Conservation (phyloP, 139 green algal species). For the Nannochloris sp. region DNA sequence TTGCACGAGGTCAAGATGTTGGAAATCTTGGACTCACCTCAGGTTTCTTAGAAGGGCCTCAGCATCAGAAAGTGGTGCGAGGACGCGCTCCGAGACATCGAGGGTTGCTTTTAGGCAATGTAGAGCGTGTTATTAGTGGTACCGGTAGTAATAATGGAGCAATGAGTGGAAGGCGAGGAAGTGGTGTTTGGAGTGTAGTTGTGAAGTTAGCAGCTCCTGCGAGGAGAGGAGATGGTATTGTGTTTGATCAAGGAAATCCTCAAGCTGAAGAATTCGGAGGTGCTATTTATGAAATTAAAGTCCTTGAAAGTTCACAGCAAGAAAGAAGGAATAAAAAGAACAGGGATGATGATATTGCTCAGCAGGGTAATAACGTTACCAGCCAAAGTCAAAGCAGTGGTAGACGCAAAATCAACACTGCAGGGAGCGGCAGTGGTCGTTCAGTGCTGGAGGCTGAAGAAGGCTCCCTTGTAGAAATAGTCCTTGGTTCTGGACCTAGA, state of each 20-base stretch:
- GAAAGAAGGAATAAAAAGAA: not conserved
- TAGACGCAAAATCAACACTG: too few species aligned
- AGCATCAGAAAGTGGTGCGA: slow-evolving; percentile 69
- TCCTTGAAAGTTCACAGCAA: not conserved
- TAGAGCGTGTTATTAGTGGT: slow-evolving; percentile 9
- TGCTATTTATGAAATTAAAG: slow-evolving; percentile 28
- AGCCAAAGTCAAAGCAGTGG: not conserved
- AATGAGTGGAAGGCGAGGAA: not conserved
- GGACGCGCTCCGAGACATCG: slow-evolving; percentile 62
- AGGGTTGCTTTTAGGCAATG: slow-evolving; percentile 44
- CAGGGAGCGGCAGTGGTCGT: not conserved
- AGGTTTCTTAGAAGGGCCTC: slow-evolving; percentile 66
- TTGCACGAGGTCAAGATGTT: slow-evolving; percentile 75
- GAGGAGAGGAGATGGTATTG: slow-evolving; percentile 63
- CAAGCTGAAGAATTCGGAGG: slow-evolving; percentile 60
- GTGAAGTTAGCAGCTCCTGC: slow-evolving; percentile 26
- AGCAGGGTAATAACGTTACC: not conserved
- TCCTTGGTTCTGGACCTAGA: slow-evolving; percentile 31
- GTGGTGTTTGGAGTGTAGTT: slow-evolving; percentile 2
- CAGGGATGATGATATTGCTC: not conserved
- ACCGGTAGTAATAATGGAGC: not conserved
- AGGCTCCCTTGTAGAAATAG: slow-evolving; percentile 23
- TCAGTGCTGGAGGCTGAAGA: not conserved
- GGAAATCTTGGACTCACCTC: slow-evolving; percentile 52
- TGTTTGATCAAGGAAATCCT: slow-evolving; percentile 62